Evolutionary conservation across 2,329 filamentous ascomycete genomes (phyloP), one percentile per base, ranked within the genome.

Genomic region (Penicillium sp.): DNA sequence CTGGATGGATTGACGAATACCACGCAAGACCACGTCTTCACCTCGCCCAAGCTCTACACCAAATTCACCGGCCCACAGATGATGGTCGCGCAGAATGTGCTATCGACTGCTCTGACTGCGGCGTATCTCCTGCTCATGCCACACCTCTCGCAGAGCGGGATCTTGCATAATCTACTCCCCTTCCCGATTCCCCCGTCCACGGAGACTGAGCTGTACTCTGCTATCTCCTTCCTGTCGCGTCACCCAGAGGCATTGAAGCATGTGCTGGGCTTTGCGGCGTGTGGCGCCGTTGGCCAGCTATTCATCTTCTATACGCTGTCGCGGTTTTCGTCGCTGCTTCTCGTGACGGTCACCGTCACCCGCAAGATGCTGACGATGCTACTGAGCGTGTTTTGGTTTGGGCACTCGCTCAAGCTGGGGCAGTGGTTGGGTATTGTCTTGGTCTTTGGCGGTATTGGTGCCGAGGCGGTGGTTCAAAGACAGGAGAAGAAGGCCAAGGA

Each of bases 331-430:
- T 95, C 90, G 10, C 85, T 99, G 50, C 84, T 98, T 53, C 86
- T 99, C 51, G 94, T 98, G 44, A 98, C 95, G 4, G 93, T 99
- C 2, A 99, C 92, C 2, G 95, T 99, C 47, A 99, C 95, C 47
- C 85, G 95, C 72, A 99, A 99, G 81, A 99, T 99, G 95, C 85
- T 98, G 75, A 98, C 94, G 66, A 99, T 99, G 95, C 91, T 98
- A 60, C 83, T 98, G 53, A 96, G 92, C 55, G 95, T 99, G 31
- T 82, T 98, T 60, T 92, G 92, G 79, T 99, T 98, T 74, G 95
- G 95, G 31, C 95, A 99, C 76, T 86, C 85, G 63, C 83, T 99
- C 50, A 90, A 86, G 31, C 79, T 81, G n/a, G 96, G 94, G 84
- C 95, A 99, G 79, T 96, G 93, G 91, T 80, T 96, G 6, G 95